phyloP scores from a whole-genome alignment of 73 alveolate species.

The Diophrys sp. region DNA sequence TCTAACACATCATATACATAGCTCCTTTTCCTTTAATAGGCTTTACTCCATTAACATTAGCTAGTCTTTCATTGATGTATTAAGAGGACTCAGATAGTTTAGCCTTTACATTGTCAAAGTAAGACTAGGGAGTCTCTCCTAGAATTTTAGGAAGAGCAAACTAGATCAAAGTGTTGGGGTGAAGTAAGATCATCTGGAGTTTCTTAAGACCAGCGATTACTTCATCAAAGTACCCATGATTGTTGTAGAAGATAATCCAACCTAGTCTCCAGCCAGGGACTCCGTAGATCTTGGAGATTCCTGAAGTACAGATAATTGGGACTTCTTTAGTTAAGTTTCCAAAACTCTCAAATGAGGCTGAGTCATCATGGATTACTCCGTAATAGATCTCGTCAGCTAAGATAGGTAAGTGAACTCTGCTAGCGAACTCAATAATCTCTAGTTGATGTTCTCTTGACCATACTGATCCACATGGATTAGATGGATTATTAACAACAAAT shows the following conservation, averaged over 20 bases:
- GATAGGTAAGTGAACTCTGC: conserved; percentile 57
- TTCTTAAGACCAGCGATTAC: conserved; percentile 42
- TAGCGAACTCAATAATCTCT: conserved; percentile 60
- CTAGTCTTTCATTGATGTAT: conserved; percentile 34
- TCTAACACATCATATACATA: conserved; percentile 70
- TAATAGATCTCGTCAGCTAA: conserved; percentile 84
- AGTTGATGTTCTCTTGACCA: conserved; percentile 65
- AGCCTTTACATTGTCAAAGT: conserved; percentile 39
- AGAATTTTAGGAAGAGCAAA: conserved; percentile 61
- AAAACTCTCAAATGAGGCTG: conserved; percentile 27
- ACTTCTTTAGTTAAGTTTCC: conserved; percentile 48
- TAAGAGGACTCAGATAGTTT: conserved; percentile 62
- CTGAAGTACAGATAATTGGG: conserved; percentile 58
- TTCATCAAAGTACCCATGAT: conserved; percentile 51
- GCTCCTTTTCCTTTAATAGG: conserved; percentile 76
- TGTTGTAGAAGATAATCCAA: conserved; percentile 77
- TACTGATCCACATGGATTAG: conserved; percentile 87
- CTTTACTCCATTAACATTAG: conserved; percentile 56
- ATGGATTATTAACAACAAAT: conserved; percentile 73
- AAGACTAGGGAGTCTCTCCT: conserved; percentile 42
- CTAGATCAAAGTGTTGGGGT: conserved; percentile 64
- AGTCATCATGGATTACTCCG: conserved; percentile 59
- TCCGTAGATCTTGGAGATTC: conserved; percentile 70
- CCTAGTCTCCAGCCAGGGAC: conserved; percentile 93
- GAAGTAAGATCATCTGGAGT: conserved; percentile 54